Percentiles rank a stretch among this genome's conserved stretches.
phyloP scores from a whole-genome alignment of 805 yeast species.

The Barnettozyma sp. region DNA sequence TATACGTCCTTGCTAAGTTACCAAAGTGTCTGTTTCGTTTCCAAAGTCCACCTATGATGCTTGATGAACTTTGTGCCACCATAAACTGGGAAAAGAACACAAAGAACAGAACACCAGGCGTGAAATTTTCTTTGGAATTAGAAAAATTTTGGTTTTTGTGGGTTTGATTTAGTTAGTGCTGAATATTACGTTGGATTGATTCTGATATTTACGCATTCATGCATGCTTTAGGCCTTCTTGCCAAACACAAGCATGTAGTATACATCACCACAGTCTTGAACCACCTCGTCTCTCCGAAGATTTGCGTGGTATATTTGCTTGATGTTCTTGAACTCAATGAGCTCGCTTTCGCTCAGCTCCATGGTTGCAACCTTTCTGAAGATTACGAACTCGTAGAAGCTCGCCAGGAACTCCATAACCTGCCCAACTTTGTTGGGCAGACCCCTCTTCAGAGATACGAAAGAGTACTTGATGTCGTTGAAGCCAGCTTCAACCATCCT shows the following conservation, averaged over 20 bases:
- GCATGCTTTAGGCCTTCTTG: conserved; percentile 12
- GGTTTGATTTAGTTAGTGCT: no score
- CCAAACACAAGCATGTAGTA: conserved; percentile 22
- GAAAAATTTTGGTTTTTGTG: not conserved
- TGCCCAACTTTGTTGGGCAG: conserved; percentile 18
- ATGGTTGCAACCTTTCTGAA: conserved; percentile 15
- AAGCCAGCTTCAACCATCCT: conserved; percentile 21
- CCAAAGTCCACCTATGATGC: conserved; percentile 4
- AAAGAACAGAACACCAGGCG: no score
- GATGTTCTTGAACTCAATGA: conserved; percentile 14
- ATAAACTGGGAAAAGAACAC: no score
- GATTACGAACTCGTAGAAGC: conserved; percentile 19
- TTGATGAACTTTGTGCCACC: conserved; percentile 14
- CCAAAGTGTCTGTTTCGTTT: conserved; percentile 10
- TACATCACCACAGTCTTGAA: conserved; percentile 20
- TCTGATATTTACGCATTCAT: no score
- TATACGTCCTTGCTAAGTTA: no score
- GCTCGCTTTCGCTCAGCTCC: conserved; percentile 12
- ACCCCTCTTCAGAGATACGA: conserved; percentile 20
- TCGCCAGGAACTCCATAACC: conserved; percentile 19
- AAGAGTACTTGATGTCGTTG: conserved; percentile 15
- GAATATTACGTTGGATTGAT: no score
- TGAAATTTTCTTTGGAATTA: not conserved
- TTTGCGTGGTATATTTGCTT: conserved; percentile 19
- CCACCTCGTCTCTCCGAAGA: conserved; percentile 13